These are phyloP conservation scores for Solanum appendiculatum DNA, from an alignment of 257 asterid species.

Conservation along the genomic window DNA sequence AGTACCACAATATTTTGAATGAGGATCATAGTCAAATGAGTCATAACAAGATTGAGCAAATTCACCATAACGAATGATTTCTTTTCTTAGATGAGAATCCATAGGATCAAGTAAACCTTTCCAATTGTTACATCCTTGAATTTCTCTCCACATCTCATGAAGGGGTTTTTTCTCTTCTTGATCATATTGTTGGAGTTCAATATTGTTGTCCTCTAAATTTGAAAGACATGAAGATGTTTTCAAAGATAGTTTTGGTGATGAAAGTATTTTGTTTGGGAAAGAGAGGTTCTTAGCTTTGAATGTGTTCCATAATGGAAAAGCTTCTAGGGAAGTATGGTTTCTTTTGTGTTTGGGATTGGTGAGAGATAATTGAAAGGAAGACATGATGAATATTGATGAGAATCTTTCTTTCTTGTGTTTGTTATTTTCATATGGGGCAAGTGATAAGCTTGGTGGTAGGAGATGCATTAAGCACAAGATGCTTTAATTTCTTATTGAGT, in stretches of 20 bases:
- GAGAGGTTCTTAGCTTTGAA: background rate
- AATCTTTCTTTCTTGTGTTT: background rate
- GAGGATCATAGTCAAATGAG: constrained; percentile 73
- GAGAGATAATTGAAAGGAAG: constrained; percentile 24
- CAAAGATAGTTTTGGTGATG: background rate
- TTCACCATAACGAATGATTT: constrained; percentile 63
- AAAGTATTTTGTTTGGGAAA: background rate
- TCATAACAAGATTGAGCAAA: constrained; percentile 73
- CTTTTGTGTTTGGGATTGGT: constrained; percentile 10
- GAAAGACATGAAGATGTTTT: constrained; percentile 26
- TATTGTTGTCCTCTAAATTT: background rate
- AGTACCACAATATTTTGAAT: constrained; percentile 77
- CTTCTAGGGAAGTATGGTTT: background rate
- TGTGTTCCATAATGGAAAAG: background rate
- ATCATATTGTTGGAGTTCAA: background rate
- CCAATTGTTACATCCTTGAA: constrained; percentile 53
- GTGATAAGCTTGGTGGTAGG: background rate
- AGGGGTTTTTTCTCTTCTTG: constrained; percentile 27
- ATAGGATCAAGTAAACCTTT: constrained; percentile 54
- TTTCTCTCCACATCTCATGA: constrained; percentile 42
- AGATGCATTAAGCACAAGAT: background rate
- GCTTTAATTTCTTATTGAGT: background rate
- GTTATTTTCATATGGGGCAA: background rate
- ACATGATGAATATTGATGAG: constrained; percentile 15
- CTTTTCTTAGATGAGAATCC: constrained; percentile 47